Evolutionary conservation across 257 asterid species (phyloP), one percentile per base, ranked within the genome.

Genomic region (Solanum okadae): DNA sequence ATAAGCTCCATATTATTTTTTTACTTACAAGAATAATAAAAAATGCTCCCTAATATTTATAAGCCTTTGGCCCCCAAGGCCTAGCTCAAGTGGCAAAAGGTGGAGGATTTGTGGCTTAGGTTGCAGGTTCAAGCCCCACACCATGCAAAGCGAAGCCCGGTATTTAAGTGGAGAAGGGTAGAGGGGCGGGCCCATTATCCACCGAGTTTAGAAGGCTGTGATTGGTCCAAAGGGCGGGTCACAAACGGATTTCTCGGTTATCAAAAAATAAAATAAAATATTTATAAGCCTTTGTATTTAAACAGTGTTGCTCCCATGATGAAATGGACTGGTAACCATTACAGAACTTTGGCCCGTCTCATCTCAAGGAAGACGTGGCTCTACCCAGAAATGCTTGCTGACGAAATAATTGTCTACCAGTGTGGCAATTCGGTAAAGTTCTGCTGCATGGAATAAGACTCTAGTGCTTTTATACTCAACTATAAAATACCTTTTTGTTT

Each of bases 221-320:
- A n/a, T n/a, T n/a, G n/a, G n/a, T n/a, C n/a, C n/a, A n/a, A n/a
- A n/a, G n/a, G n/a, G n/a, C n/a, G n/a, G n/a, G n/a, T n/a, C n/a
- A n/a, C n/a, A n/a, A n/a, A n/a, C n/a, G n/a, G n/a, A n/a, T n/a
- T n/a, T n/a, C n/a, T n/a, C n/a, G n/a, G n/a, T n/a, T n/a, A n/a
- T n/a, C n/a, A n/a, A n/a, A n/a, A n/a, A n/a, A n/a, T n/a, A n/a
- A n/a, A n/a, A n/a, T n/a, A n/a, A n/a, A 46, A 81, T 81, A 27
- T 46, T 81, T 27, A 35, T 6, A 86, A 71, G 34, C 83, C 63
- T 31, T 70, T 68, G 67, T 86, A 42, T 42, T 86, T n/a, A 3
- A 70, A 86, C 94, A 96, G 99, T 91, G 91, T 96, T 88, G 98
- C 98, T 68, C 99, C 98, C 25, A 96, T 96, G 99, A 95, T 96